A percentile compares a stretch with the other conserved stretches of the same genome.
Evolutionary conservation across 495 filamentous ascomycete species (phyloP).

Genomic region (Lineolata rhizophorae): DNA sequence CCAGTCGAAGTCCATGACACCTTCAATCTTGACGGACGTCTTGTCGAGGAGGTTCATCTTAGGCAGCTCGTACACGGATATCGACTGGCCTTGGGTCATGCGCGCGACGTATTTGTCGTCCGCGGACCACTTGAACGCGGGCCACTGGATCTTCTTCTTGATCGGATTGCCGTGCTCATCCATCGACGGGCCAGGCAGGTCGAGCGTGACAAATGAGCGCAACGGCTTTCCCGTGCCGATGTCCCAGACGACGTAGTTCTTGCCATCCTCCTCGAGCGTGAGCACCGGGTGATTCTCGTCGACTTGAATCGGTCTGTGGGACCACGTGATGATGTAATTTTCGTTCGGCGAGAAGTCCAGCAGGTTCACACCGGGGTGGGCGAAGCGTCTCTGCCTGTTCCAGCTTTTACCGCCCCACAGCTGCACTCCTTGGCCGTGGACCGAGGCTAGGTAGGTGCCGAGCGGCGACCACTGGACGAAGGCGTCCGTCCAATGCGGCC

Average conservation of each 20-base stretch:
- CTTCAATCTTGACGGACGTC: constrained; percentile 81
- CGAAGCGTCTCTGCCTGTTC: constrained; percentile 75
- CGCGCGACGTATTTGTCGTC: constrained; percentile 94
- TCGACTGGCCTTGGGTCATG: constrained; percentile 66
- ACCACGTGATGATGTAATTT: constrained; percentile 92
- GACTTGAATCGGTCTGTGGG: constrained; percentile 71
- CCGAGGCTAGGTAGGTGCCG: constrained; percentile 81
- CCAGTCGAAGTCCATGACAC: constrained; percentile 96
- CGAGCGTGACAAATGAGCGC: constrained; percentile 77
- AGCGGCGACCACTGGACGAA: constrained; percentile 96
- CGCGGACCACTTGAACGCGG: constrained; percentile 96
- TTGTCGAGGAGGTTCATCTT: constrained; percentile 80
- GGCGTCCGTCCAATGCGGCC: constrained; percentile 85
- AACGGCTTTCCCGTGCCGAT: constrained; percentile 74
- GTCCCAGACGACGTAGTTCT: constrained; percentile 99
- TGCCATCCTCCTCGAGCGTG: constrained; percentile 81
- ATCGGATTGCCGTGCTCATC: constrained; percentile 44
- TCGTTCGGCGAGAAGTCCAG: constrained; percentile 89
- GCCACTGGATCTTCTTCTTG: constrained; percentile 90
- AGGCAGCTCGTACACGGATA: constrained; percentile 87
- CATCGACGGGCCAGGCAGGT: constrained; percentile 33
- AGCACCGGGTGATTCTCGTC: constrained; percentile 71
- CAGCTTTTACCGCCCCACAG: constrained; percentile 86
- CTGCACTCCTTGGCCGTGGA: constrained; percentile 87
- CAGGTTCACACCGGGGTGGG: constrained; percentile 85